Percentiles rank a stretch among this genome's conserved stretches.
phyloP scores from a whole-genome alignment of 1,139 yeast genomes.

The Schwanniomyces etchellsii region DNA sequence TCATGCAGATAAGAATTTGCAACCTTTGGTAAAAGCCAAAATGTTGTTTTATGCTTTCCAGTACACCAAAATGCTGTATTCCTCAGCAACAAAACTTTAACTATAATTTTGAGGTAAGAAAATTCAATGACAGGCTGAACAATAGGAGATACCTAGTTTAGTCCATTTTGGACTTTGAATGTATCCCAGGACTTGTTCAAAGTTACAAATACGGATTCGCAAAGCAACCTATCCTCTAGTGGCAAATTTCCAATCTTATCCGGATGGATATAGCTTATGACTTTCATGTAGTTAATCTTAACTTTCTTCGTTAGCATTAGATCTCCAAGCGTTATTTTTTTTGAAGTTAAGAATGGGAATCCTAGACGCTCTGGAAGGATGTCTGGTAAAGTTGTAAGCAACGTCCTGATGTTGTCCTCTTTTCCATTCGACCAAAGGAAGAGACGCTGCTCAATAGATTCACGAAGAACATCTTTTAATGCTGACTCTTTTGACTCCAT shows the following conservation, averaged over 20 bases:
- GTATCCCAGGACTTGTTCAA: slow-evolving; percentile 89
- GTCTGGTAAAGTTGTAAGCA: slow-evolving; percentile 60
- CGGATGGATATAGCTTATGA: slow-evolving; percentile 90
- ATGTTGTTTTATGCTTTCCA: too few relatives aligned
- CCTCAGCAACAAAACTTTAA: too few relatives aligned
- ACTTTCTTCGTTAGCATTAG: slow-evolving; percentile 89
- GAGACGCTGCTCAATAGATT: slow-evolving; percentile 49
- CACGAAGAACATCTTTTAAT: slow-evolving; percentile 52
- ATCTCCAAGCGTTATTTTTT: slow-evolving; percentile 51
- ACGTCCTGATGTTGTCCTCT: slow-evolving; percentile 70
- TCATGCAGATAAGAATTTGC: too few relatives aligned
- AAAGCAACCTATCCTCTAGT: slow-evolving; percentile 73
- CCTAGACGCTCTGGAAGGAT: slow-evolving; percentile 61
- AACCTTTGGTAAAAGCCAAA: too few relatives aligned
- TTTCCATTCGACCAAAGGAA: slow-evolving; percentile 67
- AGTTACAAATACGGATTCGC: slow-evolving; percentile 79
- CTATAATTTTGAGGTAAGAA: too few relatives aligned
- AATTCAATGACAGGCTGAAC: too few relatives aligned
- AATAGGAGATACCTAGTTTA: too few relatives aligned
- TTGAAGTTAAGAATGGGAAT: slow-evolving; percentile 40
- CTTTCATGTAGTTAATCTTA: slow-evolving; percentile 83
- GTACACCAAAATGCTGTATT: too few relatives aligned
- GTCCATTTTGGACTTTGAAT: slow-evolving; percentile 46
- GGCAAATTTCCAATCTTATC: slow-evolving; percentile 65
- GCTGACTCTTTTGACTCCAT: slow-evolving; percentile 28